Evolutionary conservation across 106 monocot genomes (phyloP).

Genomic region (Acanthochlamys bracteata): DNA sequence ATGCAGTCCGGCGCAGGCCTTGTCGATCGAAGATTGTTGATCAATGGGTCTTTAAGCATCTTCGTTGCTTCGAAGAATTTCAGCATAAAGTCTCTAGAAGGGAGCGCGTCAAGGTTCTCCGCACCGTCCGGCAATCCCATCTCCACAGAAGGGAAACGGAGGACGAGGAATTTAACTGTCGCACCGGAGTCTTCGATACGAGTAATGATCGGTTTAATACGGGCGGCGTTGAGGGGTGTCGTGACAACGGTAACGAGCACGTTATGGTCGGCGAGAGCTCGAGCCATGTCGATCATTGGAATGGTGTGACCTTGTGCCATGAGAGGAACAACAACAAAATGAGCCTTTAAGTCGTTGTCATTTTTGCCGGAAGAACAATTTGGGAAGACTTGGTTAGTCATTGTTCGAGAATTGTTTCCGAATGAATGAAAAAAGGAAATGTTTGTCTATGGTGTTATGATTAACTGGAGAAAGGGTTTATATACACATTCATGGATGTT

Average conservation of each 20-base stretch:
- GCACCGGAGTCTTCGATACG: not conserved
- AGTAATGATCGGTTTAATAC: not conserved
- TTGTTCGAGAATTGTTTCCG: too few relatives aligned
- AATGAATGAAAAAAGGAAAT: too few relatives aligned
- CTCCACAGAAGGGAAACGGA: not conserved
- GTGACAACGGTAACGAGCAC: not conserved
- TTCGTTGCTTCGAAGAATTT: not conserved
- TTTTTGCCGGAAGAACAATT: too few relatives aligned
- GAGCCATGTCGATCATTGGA: slow-evolving; percentile 7
- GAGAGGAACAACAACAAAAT: slow-evolving; percentile 3
- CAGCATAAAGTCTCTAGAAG: not conserved
- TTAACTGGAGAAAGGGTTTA: too few relatives aligned
- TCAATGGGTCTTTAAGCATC: too few relatives aligned
- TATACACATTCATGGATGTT: too few relatives aligned
- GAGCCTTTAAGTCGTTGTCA: too few relatives aligned
- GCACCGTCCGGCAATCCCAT: not conserved
- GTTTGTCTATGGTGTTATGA: too few relatives aligned
- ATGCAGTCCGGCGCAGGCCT: not conserved
- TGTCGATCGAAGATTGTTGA: too few relatives aligned
- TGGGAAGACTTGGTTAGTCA: too few relatives aligned
- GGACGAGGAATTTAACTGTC: not conserved
- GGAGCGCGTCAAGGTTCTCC: slow-evolving; percentile 8
- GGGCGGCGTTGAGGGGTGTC: not conserved
- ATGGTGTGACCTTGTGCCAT: slow-evolving; percentile 18
- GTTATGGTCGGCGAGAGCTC: not conserved